These are phyloP conservation scores for Pythium dissotocum DNA, from an alignment of 352 stramenopile genomes.

Conservation along the genomic window DNA sequence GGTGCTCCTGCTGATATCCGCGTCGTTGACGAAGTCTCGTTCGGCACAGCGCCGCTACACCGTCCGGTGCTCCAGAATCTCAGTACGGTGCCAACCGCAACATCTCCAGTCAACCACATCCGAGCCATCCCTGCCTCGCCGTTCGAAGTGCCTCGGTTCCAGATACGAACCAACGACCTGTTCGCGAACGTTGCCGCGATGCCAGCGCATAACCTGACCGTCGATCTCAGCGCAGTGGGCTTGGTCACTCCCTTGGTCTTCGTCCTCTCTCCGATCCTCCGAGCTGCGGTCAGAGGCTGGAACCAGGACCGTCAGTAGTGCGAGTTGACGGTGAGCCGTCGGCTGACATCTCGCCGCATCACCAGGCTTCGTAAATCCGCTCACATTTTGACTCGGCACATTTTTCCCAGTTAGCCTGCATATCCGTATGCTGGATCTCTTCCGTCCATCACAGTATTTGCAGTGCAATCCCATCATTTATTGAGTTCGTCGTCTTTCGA, in stretches of 20 bases:
- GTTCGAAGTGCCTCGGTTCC: not conserved
- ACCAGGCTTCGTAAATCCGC: too few relatives aligned
- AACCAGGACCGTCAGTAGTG: not conserved
- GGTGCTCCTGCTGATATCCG: not conserved
- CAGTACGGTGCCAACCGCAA: not conserved
- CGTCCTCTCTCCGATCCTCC: not conserved
- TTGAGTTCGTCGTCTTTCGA: too few relatives aligned
- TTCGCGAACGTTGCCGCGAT: not conserved
- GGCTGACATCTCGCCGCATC: too few relatives aligned
- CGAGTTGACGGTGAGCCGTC: too few relatives aligned
- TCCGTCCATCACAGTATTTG: too few relatives aligned
- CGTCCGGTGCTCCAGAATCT: not conserved
- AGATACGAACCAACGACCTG: not conserved
- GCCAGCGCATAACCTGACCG: too few relatives aligned
- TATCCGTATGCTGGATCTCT: too few relatives aligned
- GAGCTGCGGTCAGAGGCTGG: not conserved
- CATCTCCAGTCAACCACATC: not conserved
- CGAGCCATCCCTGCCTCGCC: not conserved
- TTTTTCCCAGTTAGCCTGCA: too few relatives aligned
- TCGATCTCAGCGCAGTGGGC: not conserved
- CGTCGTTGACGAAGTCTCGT: not conserved
- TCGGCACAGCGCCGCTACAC: not conserved
- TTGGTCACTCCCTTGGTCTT: not conserved
- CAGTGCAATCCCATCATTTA: too few relatives aligned
- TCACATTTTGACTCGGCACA: too few relatives aligned